Evolutionary conservation across 495 filamentous ascomycete genomes (phyloP).

Genomic region (Lasiosphaeria hispida): DNA sequence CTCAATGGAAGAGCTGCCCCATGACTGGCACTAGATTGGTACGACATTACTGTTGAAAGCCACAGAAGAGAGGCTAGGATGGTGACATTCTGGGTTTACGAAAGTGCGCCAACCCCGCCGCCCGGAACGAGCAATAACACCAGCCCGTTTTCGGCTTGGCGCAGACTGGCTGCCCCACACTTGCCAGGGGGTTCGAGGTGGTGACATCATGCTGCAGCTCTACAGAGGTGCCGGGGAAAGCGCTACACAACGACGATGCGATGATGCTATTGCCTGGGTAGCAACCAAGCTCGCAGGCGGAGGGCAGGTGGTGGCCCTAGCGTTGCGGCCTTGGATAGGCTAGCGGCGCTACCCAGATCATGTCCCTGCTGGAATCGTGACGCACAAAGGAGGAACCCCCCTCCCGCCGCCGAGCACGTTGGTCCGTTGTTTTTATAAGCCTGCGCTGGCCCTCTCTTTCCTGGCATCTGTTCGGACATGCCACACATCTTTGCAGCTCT

Average conservation of each 20-base stretch:
- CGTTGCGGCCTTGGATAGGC: too few species aligned
- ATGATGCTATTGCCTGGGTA: constrained; percentile 27
- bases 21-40: too few species aligned
- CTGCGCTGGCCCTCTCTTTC: constrained; percentile 3
- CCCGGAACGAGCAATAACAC: neutral
- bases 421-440: constrained; percentile 20
- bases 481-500: constrained; percentile 3
- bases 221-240: constrained; percentile 21
- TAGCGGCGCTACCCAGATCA: neutral
- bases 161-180: constrained; percentile 9
- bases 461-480: too few species aligned
- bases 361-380: constrained; percentile 23
- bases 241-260: constrained; percentile 23
- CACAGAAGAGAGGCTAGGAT: too few species aligned
- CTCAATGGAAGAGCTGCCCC: too few species aligned
- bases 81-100: too few species aligned
- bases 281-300: too few species aligned
- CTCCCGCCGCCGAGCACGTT: constrained; percentile 1
- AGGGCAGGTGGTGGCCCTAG: neutral
- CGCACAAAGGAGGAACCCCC: constrained; percentile 26
- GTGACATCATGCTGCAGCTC: constrained; percentile 38
- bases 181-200: constrained; percentile 16
- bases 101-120: neutral
- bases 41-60: too few species aligned
- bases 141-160: constrained; percentile 6